Conservation (phyloP, 106 monocot species). For the Dioscorea dumetorum region DNA sequence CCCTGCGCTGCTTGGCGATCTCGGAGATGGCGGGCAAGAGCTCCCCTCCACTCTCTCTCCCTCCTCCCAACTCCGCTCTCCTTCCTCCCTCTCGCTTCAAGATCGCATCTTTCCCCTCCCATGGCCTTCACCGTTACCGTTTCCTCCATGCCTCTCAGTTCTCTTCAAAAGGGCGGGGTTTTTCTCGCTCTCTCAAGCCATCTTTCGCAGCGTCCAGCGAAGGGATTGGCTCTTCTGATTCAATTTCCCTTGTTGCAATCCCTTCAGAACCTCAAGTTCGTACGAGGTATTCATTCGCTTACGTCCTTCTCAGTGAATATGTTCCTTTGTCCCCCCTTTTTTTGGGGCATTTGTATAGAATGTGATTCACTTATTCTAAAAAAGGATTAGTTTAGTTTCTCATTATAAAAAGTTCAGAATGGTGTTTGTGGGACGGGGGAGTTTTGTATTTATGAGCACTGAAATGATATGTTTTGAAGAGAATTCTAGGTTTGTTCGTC, state of each 20-base stretch:
- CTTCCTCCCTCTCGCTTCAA: not conserved
- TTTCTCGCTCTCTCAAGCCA: not conserved
- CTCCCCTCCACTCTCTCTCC: not conserved
- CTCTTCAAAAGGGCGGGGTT: not conserved
- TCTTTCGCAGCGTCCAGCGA: not conserved
- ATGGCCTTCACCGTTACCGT: not conserved
- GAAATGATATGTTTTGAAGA: too few relatives aligned
- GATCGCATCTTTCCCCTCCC: not conserved
- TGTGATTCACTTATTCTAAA: too few relatives aligned
- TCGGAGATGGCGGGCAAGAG: not conserved
- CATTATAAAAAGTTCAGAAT: too few relatives aligned
- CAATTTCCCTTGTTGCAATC: not conserved
- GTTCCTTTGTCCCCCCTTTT: too few relatives aligned
- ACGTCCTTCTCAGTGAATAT: too few relatives aligned
- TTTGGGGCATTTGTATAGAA: too few relatives aligned
- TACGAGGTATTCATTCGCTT: conserved; percentile 4
- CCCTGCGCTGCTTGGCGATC: not conserved
- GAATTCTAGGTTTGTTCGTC: too few relatives aligned
- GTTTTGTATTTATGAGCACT: too few relatives aligned
- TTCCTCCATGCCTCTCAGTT: not conserved
- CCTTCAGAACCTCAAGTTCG: conserved; percentile 1
- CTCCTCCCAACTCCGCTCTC: not conserved
- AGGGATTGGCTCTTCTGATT: not conserved
- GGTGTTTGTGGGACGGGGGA: too few relatives aligned
- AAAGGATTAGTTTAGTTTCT: too few relatives aligned